Base-by-base conservation (phyloP, 1,284 basidiomycete genomes). In the Papiliotrema terrestris region DNA sequence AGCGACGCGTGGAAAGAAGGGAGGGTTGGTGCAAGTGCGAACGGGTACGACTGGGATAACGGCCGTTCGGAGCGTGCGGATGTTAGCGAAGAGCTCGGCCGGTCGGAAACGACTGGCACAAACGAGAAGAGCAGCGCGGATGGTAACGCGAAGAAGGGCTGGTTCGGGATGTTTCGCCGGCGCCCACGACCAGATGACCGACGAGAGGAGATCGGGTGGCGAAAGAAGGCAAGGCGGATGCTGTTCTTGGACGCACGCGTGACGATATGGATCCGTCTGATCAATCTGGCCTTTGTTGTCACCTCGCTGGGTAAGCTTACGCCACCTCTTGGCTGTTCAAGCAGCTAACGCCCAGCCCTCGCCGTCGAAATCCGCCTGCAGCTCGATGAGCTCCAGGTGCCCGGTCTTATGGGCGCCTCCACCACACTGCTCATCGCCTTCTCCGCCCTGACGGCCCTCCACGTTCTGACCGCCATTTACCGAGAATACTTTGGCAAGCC, bases 401-500 rank as follows among this genome's bases (percentile, higher is more conserved):
- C 68, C 13, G 78, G 79, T 3, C 65, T 81, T n/a, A 76, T 83
- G 35, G 82, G 82, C 1, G 68, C 77, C 3, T 79, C 78, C 8
- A 81, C 81, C 3, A 68, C 80, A 5, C 69, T 81, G 14, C 77
- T 77, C 41, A 80, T 83, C 57, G 62, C 79, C 45, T 80, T 80
- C 56, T 72, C 79, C 2, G 74, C 77, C 3, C 67, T 80, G 26
- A 81, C 79, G 2, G 72, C 81, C 36, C 45, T 80, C 1, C 81
- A 83, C 63, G 78, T 79, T 45, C 61, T 79, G 32, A 65, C 72
- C 15, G 78, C 76, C 14, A 74, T 79, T 26, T 74, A 77, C 64
- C 68, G 77, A 38, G 81, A 83, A 65, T 82, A 81, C 66, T 80
- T 79, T 63, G 80, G 81, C 15, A 70, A 75, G 22, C 82, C 82